A percentile compares a stretch with the other conserved stretches of the same genome.
Evolutionary conservation across 163 green algal species (phyloP).

Genomic region (Chlamydomonas reinhardtii): DNA sequence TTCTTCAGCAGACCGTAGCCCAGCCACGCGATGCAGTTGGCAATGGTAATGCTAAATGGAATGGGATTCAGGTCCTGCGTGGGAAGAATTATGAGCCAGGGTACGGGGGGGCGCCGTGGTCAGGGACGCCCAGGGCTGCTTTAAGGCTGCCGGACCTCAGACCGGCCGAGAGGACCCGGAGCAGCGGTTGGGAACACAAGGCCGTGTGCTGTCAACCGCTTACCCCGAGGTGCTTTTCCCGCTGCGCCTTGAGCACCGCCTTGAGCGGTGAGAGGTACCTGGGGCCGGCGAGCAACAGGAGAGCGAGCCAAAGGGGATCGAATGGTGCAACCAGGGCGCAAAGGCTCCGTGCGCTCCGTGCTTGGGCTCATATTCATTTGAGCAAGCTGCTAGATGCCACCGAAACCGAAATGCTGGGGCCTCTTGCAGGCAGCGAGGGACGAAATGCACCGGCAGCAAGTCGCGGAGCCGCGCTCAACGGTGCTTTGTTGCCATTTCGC

Average conservation of each 20-base stretch:
- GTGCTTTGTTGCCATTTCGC: not conserved
- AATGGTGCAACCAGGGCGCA: not conserved
- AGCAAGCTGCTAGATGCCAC: no score
- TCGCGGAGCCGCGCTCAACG: not conserved
- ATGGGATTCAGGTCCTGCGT: slow-evolving; percentile 44
- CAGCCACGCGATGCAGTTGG: slow-evolving; percentile 28
- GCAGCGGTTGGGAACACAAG: not conserved
- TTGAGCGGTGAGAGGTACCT: slow-evolving; percentile 37
- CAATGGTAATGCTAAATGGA: slow-evolving; percentile 12
- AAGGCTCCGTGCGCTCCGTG: not conserved
- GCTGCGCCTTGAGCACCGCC: slow-evolving; percentile 12
- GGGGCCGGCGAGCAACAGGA: not conserved
- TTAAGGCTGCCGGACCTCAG: no score
- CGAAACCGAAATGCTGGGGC: not conserved
- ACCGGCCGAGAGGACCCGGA: no score
- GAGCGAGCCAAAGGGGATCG: not conserved
- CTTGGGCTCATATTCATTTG: no score
- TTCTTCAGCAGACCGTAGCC: slow-evolving; percentile 46
- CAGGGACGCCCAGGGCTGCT: no score
- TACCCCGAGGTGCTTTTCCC: slow-evolving; percentile 32
- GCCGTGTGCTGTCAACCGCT: no score
- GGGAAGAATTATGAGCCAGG: no score
- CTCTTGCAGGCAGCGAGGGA: no score
- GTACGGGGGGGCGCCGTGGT: no score
- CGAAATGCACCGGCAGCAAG: not conserved